Conservation (phyloP, 768 basidiomycete species). For the Coprinellus aureogranulatus region DNA sequence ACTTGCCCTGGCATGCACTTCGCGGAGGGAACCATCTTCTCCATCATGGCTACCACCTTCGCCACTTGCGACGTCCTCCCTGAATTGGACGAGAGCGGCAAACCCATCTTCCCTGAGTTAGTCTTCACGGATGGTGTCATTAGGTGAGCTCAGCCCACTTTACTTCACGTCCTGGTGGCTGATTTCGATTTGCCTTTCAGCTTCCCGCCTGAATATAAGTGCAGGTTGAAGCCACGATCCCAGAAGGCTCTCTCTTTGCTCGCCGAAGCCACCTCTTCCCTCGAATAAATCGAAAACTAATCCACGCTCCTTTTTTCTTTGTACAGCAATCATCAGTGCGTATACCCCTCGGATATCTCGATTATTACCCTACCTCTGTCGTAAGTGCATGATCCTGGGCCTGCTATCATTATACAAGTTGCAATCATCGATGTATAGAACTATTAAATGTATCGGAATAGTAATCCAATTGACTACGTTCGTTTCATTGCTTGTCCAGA, state of each 20-base stretch:
- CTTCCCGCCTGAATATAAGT: constrained; percentile 7
- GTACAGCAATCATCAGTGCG: background rate
- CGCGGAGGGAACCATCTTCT: constrained; percentile 16
- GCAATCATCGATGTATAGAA: no score
- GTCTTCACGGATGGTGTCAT: constrained; percentile 2
- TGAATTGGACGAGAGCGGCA: constrained; percentile 11
- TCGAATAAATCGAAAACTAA: background rate
- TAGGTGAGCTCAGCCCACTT: background rate
- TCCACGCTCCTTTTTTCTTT: background rate
- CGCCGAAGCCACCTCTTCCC: background rate
- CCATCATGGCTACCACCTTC: constrained; percentile 14
- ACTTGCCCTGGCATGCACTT: constrained; percentile 26
- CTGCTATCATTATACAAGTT: no score
- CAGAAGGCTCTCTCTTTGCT: background rate
- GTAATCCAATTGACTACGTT: background rate
- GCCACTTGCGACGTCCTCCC: constrained; percentile 15
- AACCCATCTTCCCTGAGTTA: constrained; percentile 11
- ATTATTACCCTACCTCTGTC: no score
- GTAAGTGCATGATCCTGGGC: no score
- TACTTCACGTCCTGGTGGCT: background rate
- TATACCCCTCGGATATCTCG: no score
- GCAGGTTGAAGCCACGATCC: background rate
- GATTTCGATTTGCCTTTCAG: background rate
- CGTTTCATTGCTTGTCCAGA: background rate
- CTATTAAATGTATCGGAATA: background rate